Evolutionary conservation across 805 yeast species (phyloP).

Genomic region (Kluyveromyces nonfermentans): DNA sequence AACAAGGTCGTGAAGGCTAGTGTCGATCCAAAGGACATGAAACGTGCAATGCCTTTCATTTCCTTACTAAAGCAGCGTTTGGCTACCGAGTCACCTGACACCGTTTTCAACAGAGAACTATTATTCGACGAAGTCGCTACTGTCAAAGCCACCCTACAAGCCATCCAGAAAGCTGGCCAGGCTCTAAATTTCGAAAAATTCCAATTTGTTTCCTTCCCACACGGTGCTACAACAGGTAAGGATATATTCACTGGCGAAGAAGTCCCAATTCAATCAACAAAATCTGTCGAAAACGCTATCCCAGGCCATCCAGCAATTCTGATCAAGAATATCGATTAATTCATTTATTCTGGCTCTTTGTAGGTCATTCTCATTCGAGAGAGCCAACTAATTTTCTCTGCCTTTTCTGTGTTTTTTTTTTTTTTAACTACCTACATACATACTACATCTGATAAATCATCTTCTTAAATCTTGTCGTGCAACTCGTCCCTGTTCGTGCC

Average conservation of each 20-base stretch:
- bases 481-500: too few relatives aligned
- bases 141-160: slow-evolving; percentile 45
- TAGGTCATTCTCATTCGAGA: too few relatives aligned
- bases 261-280: slow-evolving; percentile 52
- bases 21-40: slow-evolving; percentile 77
- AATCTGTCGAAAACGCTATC: slow-evolving; percentile 70
- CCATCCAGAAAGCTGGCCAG: slow-evolving; percentile 57
- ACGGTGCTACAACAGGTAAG: slow-evolving; percentile 53
- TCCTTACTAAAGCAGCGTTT: slow-evolving; percentile 77
- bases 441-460: not conserved
- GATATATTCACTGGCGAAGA: slow-evolving; percentile 61
- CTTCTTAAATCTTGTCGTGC: not conserved
- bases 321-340: slow-evolving; percentile 47
- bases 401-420: too few relatives aligned
- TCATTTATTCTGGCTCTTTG: not conserved
- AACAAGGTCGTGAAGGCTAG: slow-evolving; percentile 52
- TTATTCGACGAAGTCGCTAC: slow-evolving; percentile 69
- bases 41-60: slow-evolving; percentile 97
- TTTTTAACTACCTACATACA: not conserved
- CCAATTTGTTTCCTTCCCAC: slow-evolving; percentile 51
- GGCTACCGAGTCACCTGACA: slow-evolving; percentile 52
- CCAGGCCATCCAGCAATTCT: slow-evolving; percentile 92
- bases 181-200: slow-evolving; percentile 45
- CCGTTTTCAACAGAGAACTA: slow-evolving; percentile 84
- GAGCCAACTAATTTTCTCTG: not conserved